Base-by-base conservation (phyloP, 768 basidiomycete genomes). In the Pleurotus djamor region DNA sequence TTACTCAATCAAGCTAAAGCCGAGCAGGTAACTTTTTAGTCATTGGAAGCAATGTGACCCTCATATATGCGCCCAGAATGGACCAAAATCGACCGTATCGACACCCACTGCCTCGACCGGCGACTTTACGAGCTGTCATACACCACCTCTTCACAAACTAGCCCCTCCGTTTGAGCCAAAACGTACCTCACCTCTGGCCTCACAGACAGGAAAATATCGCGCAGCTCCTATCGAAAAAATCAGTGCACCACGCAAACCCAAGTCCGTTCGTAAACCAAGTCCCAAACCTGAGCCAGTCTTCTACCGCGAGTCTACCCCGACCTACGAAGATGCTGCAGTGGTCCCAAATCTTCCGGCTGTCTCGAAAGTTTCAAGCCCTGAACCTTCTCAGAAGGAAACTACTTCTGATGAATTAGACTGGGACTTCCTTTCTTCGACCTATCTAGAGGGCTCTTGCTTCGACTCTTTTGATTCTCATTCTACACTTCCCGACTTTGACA, bases 401-500 rank as follows among this genome's bases (percentile, higher is more conserved):
- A 13, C 32, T n/a, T 44, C 44, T 44, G 54, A 56, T 28, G 54
- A 56, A 21, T 37, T 17, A 21, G 41, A 56, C n/a, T 41, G 37
- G 28, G 17, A 56, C 9, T 38, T 14, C 17, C 41, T 56, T 21
- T 13, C 37, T 28, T 41, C 35, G 14, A 38, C 38, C 14, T 56
- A 56, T 41, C 54, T 56, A 16, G 37, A 56, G 28, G 54, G 44
- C 49, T 32, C 49, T 9, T 50, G 28, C 49, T 50, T 50, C 16
- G 37, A 36, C 41, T 56, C 54, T 32, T 17, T 43, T 35, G 37
- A 36, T 28, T 56, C 54, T 32, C 21, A 17, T n/a, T 56, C 54
- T 34, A n/a, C 41, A 16, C 5, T 56, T 10, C 17, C 36, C 38
- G 41, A 56, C 7, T 56, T 56, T n/a, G 41, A 33, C 37, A 32